Percentiles rank a stretch among this genome's conserved stretches.
Conservation (phyloP, 805 yeast genomes). For the Teunomyces aglyptinius region DNA sequence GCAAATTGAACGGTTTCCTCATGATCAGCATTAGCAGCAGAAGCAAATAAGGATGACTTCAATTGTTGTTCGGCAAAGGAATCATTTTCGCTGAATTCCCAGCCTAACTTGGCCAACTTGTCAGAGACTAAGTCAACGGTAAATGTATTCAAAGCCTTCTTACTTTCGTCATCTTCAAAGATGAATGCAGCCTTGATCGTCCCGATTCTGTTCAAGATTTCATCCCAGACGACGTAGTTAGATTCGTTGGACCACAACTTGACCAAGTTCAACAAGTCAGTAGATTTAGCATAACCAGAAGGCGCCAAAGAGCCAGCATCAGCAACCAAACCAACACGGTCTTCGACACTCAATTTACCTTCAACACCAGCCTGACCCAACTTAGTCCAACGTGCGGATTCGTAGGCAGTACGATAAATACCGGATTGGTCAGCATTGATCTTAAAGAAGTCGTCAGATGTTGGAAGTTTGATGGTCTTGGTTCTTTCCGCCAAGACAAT, state of each 20-base stretch:
- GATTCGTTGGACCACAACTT: conserved; percentile 58
- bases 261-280: conserved; percentile 57
- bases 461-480: conserved; percentile 39
- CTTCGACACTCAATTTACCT: conserved; percentile 66
- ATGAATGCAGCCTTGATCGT: conserved; percentile 52
- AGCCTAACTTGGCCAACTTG: conserved; percentile 59
- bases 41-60: conserved; percentile 59
- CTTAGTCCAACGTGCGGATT: conserved; percentile 65
- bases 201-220: conserved; percentile 50
- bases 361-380: conserved; percentile 60
- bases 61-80: conserved; percentile 63
- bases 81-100: conserved; percentile 56
- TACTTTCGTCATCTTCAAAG: conserved; percentile 49
- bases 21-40: conserved; percentile 57
- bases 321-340: conserved; percentile 77
- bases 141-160: conserved; percentile 51
- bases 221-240: conserved; percentile 68
- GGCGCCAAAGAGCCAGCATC: conserved; percentile 71
- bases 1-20: conserved; percentile 47
- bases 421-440: conserved; percentile 74
- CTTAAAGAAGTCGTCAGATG: conserved; percentile 55
- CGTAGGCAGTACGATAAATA: conserved; percentile 70
- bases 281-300: conserved; percentile 66
- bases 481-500: conserved; percentile 48
- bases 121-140: conserved; percentile 52